Percentiles rank a stretch among this genome's conserved stretches.
These are phyloP conservation scores for Nemania diffusa DNA, from an alignment of 2,329 filamentous ascomycete genomes.

Conservation along the genomic window DNA sequence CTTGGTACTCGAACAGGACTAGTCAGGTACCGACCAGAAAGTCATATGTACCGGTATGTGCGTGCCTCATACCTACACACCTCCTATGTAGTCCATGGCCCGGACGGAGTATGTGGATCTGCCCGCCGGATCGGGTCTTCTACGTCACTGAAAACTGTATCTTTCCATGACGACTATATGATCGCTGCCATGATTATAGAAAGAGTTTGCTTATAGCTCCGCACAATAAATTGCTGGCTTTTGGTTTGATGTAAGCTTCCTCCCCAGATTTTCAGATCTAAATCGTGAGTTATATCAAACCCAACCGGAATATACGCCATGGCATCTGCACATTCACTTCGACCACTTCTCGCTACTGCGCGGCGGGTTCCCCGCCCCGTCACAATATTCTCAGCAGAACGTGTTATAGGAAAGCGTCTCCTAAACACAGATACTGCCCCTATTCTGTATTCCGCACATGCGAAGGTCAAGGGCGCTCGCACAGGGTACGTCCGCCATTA, in stretches of 20 bases:
- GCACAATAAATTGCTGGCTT: not conserved
- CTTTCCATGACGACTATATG: conserved; percentile 34
- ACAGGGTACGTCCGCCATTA: conserved; percentile 29
- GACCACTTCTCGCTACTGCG: conserved; percentile 14
- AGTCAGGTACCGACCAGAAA: conserved; percentile 14
- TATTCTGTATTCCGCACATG: conserved; percentile 36
- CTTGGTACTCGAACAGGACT: not conserved
- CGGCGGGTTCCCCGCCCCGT: conserved; percentile 3
- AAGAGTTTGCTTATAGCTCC: not conserved
- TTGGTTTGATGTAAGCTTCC: not conserved
- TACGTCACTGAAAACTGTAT: conserved; percentile 25
- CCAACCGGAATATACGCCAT: conserved; percentile 16
- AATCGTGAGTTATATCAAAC: not conserved
- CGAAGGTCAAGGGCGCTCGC: conserved; percentile 36
- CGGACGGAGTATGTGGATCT: conserved; percentile 10
- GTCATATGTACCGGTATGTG: not conserved
- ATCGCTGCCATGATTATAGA: not conserved
- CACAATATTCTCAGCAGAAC: not conserved
- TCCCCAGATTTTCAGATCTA: not conserved
- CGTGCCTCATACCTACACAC: not conserved
- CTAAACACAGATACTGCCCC: conserved; percentile 39
- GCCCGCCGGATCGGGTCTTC: conserved; percentile 8
- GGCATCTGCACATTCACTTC: conserved; percentile 21
- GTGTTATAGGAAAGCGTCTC: conserved; percentile 8
- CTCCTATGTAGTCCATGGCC: not conserved